A percentile compares a stretch with the other conserved stretches of the same genome.
These are phyloP conservation scores for Teratosphaeria viscida DNA, from an alignment of 2,329 filamentous ascomycete genomes.

Conservation along the genomic window DNA sequence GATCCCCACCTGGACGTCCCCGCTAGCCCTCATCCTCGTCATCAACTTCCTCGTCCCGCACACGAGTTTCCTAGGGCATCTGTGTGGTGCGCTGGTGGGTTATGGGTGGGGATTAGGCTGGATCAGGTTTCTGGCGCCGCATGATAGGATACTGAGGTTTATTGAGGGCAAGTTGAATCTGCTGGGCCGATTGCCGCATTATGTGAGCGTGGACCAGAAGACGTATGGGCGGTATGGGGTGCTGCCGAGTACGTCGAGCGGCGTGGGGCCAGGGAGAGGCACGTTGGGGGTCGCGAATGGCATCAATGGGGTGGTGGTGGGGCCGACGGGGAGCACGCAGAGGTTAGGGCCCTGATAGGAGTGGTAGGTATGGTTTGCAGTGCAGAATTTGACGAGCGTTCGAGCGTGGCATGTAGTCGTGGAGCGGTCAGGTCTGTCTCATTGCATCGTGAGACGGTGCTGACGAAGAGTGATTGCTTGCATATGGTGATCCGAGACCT, in stretches of 20 bases:
- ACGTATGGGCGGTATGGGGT: constrained; percentile 89
- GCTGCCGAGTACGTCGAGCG: constrained; percentile 44
- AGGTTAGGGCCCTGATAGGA: constrained; percentile 55
- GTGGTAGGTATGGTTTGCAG: not conserved
- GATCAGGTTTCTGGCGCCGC: constrained; percentile 79
- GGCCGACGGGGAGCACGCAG: constrained; percentile 55
- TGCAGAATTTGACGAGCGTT: not conserved
- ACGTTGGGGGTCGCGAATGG: constrained; percentile 18
- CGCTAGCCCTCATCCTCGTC: constrained; percentile 65
- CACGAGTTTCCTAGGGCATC: constrained; percentile 75
- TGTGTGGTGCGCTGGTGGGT: constrained; percentile 73
- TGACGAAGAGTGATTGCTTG: not conserved
- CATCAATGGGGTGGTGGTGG: constrained; percentile 39
- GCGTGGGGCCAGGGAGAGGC: constrained; percentile 17
- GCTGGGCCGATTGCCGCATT: constrained; percentile 73
- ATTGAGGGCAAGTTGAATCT: constrained; percentile 82
- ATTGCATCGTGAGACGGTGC: not conserved
- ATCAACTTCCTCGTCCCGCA: constrained; percentile 67
- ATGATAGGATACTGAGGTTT: constrained; percentile 78
- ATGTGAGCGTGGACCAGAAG: constrained; percentile 91
- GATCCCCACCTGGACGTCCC: constrained; percentile 88
- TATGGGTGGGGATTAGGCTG: constrained; percentile 85
- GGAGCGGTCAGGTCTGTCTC: not conserved
- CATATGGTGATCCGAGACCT: not conserved
- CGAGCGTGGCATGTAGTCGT: not conserved